A percentile compares a stretch with the other conserved stretches of the same genome.
These are phyloP conservation scores for Viola odorata DNA, from an alignment of 345 rosid genomes.

Conservation along the genomic window DNA sequence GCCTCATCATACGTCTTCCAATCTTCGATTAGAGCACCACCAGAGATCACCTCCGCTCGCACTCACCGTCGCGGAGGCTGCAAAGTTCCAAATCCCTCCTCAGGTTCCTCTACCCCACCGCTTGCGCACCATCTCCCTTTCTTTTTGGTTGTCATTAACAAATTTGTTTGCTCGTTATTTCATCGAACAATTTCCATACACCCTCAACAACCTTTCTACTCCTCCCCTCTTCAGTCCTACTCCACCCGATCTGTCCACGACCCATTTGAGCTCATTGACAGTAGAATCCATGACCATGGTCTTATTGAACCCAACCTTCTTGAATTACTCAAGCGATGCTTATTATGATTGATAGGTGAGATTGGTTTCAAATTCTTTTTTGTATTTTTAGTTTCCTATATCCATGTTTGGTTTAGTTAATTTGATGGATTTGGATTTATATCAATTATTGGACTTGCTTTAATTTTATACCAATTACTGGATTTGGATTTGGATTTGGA, in stretches of 20 bases:
- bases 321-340: constrained; percentile 54
- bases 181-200: constrained; percentile 36
- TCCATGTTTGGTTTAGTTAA: too few relatives aligned
- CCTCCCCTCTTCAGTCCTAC: constrained; percentile 25
- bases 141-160: neutral
- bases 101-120: neutral
- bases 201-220: constrained; percentile 11
- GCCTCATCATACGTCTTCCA: too few relatives aligned
- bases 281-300: constrained; percentile 6
- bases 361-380: neutral
- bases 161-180: constrained; percentile 40
- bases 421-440: too few relatives aligned
- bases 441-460: too few relatives aligned
- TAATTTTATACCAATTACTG: too few relatives aligned
- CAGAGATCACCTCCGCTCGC: too few relatives aligned
- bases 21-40: too few relatives aligned
- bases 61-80: constrained; percentile 14
- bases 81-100: neutral
- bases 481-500: too few relatives aligned
- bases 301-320: constrained; percentile 24
- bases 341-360: constrained; percentile 76
- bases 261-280: constrained; percentile 21
- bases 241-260: constrained; percentile 25
- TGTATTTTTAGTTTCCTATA: too few relatives aligned
- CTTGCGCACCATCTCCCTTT: neutral